Conservation (phyloP, 768 basidiomycete genomes). For the Lentinus tigrinus region DNA sequence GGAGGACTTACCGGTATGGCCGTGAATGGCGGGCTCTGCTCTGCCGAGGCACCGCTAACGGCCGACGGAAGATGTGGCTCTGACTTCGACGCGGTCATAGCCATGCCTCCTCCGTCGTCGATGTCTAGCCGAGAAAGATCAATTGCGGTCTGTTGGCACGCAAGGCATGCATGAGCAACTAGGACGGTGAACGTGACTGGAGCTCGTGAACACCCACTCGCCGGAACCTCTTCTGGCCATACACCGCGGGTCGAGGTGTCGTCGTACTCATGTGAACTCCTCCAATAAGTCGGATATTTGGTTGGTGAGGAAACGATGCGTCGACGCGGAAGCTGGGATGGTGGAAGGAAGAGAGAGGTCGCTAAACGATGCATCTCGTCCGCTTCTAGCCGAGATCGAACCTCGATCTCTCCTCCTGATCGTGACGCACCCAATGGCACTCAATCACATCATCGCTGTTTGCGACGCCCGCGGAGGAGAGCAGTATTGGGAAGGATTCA, state of each 20-base stretch:
- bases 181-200: too few relatives aligned
- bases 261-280: too few relatives aligned
- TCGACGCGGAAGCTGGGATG: too few relatives aligned
- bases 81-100: neutral
- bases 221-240: too few relatives aligned
- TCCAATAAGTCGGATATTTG: too few relatives aligned
- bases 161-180: neutral
- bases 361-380: neutral
- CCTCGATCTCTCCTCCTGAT: neutral
- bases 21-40: neutral
- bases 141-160: neutral
- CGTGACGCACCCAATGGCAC: neutral
- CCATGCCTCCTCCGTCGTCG: neutral
- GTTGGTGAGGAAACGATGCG: too few relatives aligned
- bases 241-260: too few relatives aligned
- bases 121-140: neutral
- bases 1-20: neutral
- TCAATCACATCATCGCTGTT: neutral
- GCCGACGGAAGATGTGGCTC: neutral
- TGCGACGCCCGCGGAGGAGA: too few relatives aligned
- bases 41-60: neutral
- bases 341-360: too few relatives aligned
- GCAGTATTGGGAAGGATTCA: too few relatives aligned
- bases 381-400: neutral
- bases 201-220: too few relatives aligned